Conservation (phyloP, 805 yeast species). For the Yamadazyma akitaensis region DNA sequence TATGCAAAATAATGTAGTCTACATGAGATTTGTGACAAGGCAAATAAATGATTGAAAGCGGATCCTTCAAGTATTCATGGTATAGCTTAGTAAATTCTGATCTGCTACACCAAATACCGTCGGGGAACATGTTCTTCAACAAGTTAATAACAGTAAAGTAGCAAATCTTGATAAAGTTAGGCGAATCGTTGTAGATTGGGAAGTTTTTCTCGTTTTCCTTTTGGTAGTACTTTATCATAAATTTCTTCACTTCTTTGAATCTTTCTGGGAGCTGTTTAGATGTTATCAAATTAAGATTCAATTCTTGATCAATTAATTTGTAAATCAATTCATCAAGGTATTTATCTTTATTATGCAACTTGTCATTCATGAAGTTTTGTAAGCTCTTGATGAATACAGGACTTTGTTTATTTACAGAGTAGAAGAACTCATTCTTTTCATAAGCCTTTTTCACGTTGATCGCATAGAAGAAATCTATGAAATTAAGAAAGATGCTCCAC, state of each 20-base stretch:
- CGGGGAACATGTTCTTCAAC: constrained; percentile 37
- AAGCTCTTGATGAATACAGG: constrained; percentile 26
- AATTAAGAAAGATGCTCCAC: constrained; percentile 27
- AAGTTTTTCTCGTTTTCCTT: constrained; percentile 34
- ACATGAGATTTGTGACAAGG: constrained; percentile 64
- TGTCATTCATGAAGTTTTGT: constrained; percentile 27
- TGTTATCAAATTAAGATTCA: constrained; percentile 34
- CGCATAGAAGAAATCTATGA: constrained; percentile 28
- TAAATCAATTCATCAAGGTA: constrained; percentile 34
- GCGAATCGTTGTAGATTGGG: constrained; percentile 26
- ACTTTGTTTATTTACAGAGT: constrained; percentile 31
- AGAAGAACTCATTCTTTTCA: constrained; percentile 30
- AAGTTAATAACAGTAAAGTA: constrained; percentile 36
- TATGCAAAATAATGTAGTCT: constrained; percentile 57
- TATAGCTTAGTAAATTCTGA: constrained; percentile 28
- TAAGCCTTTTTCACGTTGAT: constrained; percentile 29
- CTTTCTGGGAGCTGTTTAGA: constrained; percentile 30
- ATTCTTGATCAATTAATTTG: constrained; percentile 34
- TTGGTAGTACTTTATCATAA: constrained; percentile 37
- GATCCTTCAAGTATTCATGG: constrained; percentile 31
- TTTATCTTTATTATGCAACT: constrained; percentile 29
- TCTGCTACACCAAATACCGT: constrained; percentile 39
- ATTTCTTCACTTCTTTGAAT: constrained; percentile 34
- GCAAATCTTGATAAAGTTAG: constrained; percentile 29
- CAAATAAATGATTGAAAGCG: constrained; percentile 46